A percentile compares a stretch with the other conserved stretches of the same genome.
phyloP scores from a whole-genome alignment of 2,329 filamentous ascomycete species.

The Sordariomycetes sp. region DNA sequence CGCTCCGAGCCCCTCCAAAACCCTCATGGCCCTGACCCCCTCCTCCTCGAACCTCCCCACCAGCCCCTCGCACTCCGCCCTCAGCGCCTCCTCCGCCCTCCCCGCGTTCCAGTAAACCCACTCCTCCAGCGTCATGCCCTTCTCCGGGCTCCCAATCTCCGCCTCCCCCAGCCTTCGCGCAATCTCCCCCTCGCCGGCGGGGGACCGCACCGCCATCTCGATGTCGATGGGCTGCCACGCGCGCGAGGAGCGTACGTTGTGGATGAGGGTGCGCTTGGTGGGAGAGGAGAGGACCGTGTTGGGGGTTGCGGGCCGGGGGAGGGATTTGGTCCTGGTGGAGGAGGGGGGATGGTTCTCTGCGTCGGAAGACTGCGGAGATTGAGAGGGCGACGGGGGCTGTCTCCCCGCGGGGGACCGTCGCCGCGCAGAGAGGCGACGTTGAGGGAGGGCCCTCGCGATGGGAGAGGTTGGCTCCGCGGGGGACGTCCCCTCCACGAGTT shows the following conservation, averaged over 20 bases:
- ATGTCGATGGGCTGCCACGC: conserved; percentile 67
- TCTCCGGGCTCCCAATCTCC: conserved; percentile 62
- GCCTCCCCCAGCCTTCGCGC: conserved; percentile 40
- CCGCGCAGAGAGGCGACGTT: conserved; percentile 11
- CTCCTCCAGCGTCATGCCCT: conserved; percentile 83
- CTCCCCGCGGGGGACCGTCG: neutral
- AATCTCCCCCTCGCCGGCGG: conserved; percentile 6
- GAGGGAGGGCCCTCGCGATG: conserved; percentile 15
- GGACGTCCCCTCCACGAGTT: conserved; percentile 6
- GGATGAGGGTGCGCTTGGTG: conserved; percentile 44
- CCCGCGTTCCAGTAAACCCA: conserved; percentile 79
- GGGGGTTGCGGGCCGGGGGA: conserved; percentile 35
- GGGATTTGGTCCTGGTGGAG: conserved; percentile 25
- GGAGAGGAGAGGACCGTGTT: conserved; percentile 37
- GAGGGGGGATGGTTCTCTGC: conserved; percentile 70
- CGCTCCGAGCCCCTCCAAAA: conserved; percentile 58
- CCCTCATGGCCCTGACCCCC: conserved; percentile 63
- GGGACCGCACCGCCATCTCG: conserved; percentile 51
- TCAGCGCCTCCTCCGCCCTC: conserved; percentile 66
- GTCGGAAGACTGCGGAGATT: conserved; percentile 64
- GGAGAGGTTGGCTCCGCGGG: conserved; percentile 5
- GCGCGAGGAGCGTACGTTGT: conserved; percentile 39
- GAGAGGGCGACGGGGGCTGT: conserved; percentile 39
- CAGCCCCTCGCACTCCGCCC: conserved; percentile 68
- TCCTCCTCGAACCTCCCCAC: conserved; percentile 75